These are phyloP conservation scores for Pisolithus thermaeus DNA, from an alignment of 1,284 basidiomycete species.

Conservation along the genomic window DNA sequence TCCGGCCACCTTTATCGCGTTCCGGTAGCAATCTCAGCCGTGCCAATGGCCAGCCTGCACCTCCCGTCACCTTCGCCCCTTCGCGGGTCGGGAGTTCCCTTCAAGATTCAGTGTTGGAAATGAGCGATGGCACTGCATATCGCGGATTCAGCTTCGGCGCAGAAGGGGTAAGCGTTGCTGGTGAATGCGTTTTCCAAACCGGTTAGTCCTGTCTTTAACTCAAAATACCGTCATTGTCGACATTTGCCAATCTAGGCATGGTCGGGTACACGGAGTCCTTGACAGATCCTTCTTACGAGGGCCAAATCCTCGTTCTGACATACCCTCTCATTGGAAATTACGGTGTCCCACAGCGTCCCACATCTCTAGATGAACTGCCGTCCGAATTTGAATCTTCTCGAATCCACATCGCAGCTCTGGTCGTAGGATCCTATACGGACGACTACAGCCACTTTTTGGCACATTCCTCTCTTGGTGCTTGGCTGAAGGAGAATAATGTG, in stretches of 20 bases:
- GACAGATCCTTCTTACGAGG: conserved; percentile 98
- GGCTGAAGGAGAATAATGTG: conserved; percentile 94
- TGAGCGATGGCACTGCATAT: conserved; percentile 87
- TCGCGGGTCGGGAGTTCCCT: conserved; percentile 14
- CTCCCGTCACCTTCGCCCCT: conserved; percentile 48
- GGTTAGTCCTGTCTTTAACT: conserved; percentile 51
- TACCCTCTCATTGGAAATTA: conserved; percentile 98
- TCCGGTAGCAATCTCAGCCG: conserved; percentile 36
- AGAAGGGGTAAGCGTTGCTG: conserved; percentile 83
- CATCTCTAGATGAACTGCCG: conserved; percentile 58
- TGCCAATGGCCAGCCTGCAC: conserved; percentile 39
- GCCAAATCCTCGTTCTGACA: conserved; percentile 96
- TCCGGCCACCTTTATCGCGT: conserved; percentile 43
- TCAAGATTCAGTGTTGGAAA: conserved; percentile 75
- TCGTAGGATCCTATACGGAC: conserved; percentile 92
- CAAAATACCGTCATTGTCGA: conserved; percentile 9
- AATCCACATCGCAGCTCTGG: conserved; percentile 89
- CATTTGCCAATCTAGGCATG: conserved; percentile 65
- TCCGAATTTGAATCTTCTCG: conserved; percentile 89
- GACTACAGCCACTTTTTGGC: conserved; percentile 97
- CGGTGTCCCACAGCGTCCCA: conserved; percentile 83
- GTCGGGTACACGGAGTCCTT: conserved; percentile 98
- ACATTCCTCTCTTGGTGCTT: conserved; percentile 79
- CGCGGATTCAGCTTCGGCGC: conserved; percentile 94
- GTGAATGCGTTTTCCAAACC: conserved; percentile 99